These are phyloP conservation scores for Pyrus pyrifolia DNA, from an alignment of 306 rosid genomes.

Conservation along the genomic window DNA sequence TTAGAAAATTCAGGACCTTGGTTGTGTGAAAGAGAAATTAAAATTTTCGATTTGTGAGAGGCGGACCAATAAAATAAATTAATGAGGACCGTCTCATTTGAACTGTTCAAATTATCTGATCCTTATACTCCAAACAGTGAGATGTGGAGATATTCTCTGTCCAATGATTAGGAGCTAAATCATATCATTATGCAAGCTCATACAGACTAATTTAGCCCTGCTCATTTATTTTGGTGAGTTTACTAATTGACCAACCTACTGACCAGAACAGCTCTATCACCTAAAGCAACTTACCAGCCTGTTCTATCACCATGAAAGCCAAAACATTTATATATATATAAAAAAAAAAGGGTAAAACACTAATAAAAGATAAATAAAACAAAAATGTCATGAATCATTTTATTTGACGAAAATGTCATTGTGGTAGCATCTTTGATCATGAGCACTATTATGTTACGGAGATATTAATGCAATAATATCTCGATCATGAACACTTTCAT, in stretches of 20 bases:
- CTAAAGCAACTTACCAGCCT: not conserved
- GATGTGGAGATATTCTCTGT: not conserved
- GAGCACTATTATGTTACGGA: too few relatives aligned
- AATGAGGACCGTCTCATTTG: too few relatives aligned
- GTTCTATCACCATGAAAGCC: slow-evolving; percentile 8
- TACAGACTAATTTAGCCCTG: slow-evolving; percentile 3
- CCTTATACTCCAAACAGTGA: too few relatives aligned
- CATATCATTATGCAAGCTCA: not conserved
- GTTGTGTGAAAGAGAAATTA: too few relatives aligned
- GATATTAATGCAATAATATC: too few relatives aligned
- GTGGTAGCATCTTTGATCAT: too few relatives aligned
- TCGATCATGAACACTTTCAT: too few relatives aligned
- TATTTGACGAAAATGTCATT: accelerated
- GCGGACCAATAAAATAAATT: too few relatives aligned
- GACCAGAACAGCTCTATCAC: not conserved
- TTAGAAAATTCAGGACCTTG: accelerated
- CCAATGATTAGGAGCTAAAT: not conserved
- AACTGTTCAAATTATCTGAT: too few relatives aligned
- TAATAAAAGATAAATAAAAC: not conserved
- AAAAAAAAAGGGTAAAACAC: not conserved
- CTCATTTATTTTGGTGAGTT: not conserved
- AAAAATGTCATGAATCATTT: not conserved
- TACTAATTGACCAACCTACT: not conserved
- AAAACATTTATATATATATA: not conserved
- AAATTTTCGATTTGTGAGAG: too few relatives aligned